Evolutionary conservation across 192 early-diverging fungal genomes (phyloP).

Genomic region (Chytriomyces sp.): DNA sequence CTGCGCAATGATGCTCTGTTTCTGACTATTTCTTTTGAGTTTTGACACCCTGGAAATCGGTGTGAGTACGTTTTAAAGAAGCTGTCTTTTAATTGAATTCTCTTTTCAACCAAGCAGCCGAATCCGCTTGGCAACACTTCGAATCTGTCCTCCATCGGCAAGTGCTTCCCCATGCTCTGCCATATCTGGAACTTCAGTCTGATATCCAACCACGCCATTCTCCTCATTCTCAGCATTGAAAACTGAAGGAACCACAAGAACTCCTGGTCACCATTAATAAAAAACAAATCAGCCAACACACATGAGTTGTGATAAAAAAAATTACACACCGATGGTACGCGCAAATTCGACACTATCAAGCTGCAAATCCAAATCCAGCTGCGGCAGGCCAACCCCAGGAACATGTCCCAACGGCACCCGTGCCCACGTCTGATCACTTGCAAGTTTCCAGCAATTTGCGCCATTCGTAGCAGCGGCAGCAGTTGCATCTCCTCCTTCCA

Average conservation of each 20-base stretch:
- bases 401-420: conserved; percentile 27
- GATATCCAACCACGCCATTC: background rate
- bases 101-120: conserved; percentile 3
- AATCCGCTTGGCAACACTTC: conserved; percentile 12
- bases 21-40: no score
- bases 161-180: background rate
- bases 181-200: background rate
- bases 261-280: no score
- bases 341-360: conserved; percentile 14
- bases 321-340: background rate
- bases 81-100: no score
- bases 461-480: background rate
- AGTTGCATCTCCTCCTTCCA: background rate
- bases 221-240: conserved; percentile 4
- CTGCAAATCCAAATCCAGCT: conserved; percentile 10
- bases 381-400: conserved; percentile 26
- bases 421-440: conserved; percentile 11
- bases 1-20: no score
- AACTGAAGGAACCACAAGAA: background rate
- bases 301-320: background rate
- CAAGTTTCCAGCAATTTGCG: conserved; percentile 7
- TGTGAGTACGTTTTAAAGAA: no score
- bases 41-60: no score
- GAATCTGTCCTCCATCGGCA: background rate
- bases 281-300: no score